Conservation (phyloP, 495 filamentous ascomycete genomes). For the Poronia punctata region DNA sequence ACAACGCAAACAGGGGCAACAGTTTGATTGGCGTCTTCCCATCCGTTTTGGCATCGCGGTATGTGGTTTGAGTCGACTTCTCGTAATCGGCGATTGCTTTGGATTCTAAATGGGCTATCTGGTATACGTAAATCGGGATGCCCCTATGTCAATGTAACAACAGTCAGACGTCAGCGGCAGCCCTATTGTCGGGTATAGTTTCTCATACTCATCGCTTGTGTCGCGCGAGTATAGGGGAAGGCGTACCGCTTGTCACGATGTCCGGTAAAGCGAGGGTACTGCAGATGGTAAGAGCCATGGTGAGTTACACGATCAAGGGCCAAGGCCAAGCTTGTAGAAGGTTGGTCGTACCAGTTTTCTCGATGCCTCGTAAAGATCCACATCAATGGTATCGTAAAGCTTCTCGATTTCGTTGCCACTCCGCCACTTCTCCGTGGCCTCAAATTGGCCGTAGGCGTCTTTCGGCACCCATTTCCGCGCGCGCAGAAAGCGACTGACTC, state of each 20-base stretch:
- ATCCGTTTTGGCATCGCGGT: slow-evolving; percentile 46
- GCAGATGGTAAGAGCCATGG: slow-evolving; percentile 4
- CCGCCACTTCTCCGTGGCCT: slow-evolving; percentile 83
- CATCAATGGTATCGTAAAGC: slow-evolving; percentile 71
- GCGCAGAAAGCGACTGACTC: slow-evolving; percentile 67
- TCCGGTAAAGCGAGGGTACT: slow-evolving; percentile 94
- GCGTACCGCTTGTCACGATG: slow-evolving; percentile 60
- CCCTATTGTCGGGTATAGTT: background rate
- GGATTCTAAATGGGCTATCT: slow-evolving; percentile 71
- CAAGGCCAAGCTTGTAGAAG: background rate
- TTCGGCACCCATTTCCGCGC: slow-evolving; percentile 65
- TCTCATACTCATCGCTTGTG: no score
- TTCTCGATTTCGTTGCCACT: slow-evolving; percentile 66
- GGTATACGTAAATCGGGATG: slow-evolving; percentile 83
- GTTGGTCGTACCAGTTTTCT: slow-evolving; percentile 60
- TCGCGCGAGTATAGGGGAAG: no score
- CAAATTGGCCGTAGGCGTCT: slow-evolving; percentile 77
- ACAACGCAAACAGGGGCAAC: slow-evolving; percentile 76
- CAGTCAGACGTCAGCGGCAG: slow-evolving; percentile 2
- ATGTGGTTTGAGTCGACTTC: slow-evolving; percentile 46
- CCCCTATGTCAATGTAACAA: slow-evolving; percentile 43
- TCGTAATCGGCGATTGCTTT: slow-evolving; percentile 77
- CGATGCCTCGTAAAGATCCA: slow-evolving; percentile 73
- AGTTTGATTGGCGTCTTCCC: slow-evolving; percentile 60
- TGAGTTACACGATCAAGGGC: slow-evolving; percentile 3